These are phyloP conservation scores for Pseudisothecium myosuroides DNA, from an alignment of 225 moss, liverwort and hornwort species.

Conservation along the genomic window DNA sequence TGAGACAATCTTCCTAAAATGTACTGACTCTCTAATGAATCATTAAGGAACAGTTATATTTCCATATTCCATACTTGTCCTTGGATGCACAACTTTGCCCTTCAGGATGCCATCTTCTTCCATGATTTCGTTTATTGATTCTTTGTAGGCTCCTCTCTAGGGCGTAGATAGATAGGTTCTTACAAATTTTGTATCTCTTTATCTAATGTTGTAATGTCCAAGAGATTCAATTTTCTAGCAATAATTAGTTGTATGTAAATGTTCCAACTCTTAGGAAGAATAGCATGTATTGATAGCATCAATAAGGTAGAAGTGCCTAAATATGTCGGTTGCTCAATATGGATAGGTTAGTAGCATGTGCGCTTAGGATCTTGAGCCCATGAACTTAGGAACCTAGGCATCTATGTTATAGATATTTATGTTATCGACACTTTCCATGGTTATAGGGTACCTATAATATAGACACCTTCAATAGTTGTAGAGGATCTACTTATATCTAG, in stretches of 20 bases:
- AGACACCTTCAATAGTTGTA: no score
- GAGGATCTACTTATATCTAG: no score
- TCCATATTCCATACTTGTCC: neutral
- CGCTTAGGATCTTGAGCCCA: no score
- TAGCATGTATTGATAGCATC: neutral
- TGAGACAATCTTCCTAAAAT: neutral
- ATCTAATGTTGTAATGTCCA: neutral
- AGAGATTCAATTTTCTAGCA: neutral
- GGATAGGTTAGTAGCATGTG: fast-evolving
- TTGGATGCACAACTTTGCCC: neutral
- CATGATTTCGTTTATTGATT: neutral
- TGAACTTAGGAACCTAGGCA: fast-evolving
- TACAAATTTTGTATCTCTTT: neutral
- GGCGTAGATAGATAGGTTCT: neutral
- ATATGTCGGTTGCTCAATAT: fast-evolving
- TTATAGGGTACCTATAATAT: no score
- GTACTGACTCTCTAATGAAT: neutral
- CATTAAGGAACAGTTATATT: neutral
- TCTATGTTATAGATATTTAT: neutral
- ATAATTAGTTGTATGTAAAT: neutral
- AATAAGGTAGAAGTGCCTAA: neutral
- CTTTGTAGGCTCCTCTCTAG: no score
- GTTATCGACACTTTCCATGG: neutral
- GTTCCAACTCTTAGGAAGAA: neutral
- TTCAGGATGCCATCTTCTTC: neutral